These are phyloP conservation scores for Auriscalpium orientale DNA, from an alignment of 768 basidiomycete species.

Conservation along the genomic window DNA sequence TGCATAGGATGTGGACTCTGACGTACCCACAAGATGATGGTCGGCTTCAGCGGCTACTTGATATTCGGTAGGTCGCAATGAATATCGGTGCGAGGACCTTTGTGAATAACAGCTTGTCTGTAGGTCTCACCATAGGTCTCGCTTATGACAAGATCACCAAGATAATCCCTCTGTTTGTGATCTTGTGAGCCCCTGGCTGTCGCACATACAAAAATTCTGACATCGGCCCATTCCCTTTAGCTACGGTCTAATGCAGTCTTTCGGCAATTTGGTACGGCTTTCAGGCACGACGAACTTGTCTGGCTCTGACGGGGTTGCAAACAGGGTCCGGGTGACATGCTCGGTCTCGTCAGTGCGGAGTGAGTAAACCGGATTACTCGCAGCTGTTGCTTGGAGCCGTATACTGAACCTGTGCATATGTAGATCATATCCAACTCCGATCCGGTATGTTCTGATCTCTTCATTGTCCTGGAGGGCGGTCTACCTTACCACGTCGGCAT, in stretches of 20 bases:
- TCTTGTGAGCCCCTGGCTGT: constrained; percentile 40
- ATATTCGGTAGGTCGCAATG: constrained; percentile 40
- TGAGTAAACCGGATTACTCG: constrained; percentile 25
- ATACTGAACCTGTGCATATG: too few relatives aligned
- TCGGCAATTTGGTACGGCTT: constrained; percentile 48
- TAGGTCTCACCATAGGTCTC: constrained; percentile 51
- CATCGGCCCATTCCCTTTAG: constrained; percentile 20
- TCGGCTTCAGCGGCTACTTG: constrained; percentile 63
- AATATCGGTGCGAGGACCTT: too few relatives aligned
- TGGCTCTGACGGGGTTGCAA: constrained; percentile 1
- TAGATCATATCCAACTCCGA: constrained; percentile 57
- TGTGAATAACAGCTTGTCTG: not conserved
- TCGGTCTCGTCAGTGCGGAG: constrained; percentile 61
- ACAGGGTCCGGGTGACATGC: constrained; percentile 67
- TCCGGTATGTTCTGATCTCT: constrained; percentile 34
- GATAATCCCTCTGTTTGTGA: constrained; percentile 56
- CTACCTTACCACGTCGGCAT: not conserved
- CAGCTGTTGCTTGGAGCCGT: too few relatives aligned
- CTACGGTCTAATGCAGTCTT: constrained; percentile 67
- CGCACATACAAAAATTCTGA: too few relatives aligned
- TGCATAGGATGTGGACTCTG: not conserved
- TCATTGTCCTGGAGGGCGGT: not conserved
- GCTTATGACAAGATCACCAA: constrained; percentile 56
- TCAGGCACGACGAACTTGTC: not conserved
- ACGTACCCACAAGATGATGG: constrained; percentile 40